Base-by-base conservation (phyloP, 2,329 filamentous ascomycete species). In the Fusarium graminum region DNA sequence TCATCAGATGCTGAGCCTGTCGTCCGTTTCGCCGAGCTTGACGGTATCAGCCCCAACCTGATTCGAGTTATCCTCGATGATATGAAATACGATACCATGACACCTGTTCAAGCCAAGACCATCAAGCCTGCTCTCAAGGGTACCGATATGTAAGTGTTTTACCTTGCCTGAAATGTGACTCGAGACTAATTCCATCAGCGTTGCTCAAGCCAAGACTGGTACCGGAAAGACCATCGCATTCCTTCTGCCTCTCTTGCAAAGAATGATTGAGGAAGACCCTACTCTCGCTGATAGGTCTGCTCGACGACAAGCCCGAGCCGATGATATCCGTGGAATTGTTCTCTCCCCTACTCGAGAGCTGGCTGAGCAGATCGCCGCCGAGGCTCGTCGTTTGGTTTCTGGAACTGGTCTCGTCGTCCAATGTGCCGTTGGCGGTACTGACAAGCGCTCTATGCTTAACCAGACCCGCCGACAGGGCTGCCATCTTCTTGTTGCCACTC, bases 191-290 rank as follows among this genome's bases (percentile, higher is more conserved):
- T 17, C 42, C 63, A 38, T 41, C 62, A 73, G 91, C 71, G 85
- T 98, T 69, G 95, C 94, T 44, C 95, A 98, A 81, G 95, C 95
- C 60, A 97, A 92, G 80, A 99, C 95, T 10, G 95, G 95, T 76
- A 98, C 95, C 6, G 95, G 95, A 76, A 99, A 99, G 81, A 99
- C 95, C 0, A 81, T 98, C 57, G 95, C 92, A 34, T 99, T 98
- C 82, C 84, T 99, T 25, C 80, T 98, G 8, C 95, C 95, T 49
- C 83, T 93, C 9, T 81, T 98, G 51, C 92, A 97, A 76, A 89
- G 89, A 60, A 91, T 97, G 74, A 81, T 97, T 62, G 77, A 80
- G 19, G 80, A 83, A 60, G 87, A 92, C 66, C 87, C 88, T 1
- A 78, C 80, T 0, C 84, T 96, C 32, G 87, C 85, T 51, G 76